These are phyloP conservation scores for Aegilops speltoides DNA, from an alignment of 176 grass and related monocot genomes.

Conservation along the genomic window DNA sequence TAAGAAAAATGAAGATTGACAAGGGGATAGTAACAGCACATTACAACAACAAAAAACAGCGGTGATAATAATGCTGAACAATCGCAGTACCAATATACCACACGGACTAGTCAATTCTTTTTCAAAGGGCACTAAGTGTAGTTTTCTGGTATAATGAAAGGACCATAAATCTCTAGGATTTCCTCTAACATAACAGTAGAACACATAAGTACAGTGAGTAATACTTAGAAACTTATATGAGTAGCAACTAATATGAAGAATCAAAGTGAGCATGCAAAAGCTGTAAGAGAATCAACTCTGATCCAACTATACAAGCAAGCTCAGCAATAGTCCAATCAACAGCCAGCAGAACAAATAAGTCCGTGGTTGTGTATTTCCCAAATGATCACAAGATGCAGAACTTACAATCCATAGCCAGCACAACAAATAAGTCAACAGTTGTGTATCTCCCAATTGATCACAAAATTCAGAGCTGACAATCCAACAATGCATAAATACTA, in stretches of 20 bases:
- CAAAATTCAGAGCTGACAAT: not conserved
- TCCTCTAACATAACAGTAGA: not conserved
- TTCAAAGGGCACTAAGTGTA: not conserved
- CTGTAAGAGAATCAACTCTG: not conserved
- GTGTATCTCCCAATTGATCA: not conserved
- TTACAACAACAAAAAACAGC: constrained; percentile 7
- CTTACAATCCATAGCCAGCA: not conserved
- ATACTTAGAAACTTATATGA: not conserved
- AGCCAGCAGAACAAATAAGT: not conserved
- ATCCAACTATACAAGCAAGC: constrained; percentile 20
- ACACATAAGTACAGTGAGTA: not conserved
- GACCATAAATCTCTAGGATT: not conserved
- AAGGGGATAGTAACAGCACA: not conserved
- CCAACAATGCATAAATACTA: not conserved
- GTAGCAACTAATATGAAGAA: not conserved
- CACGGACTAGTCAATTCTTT: not conserved
- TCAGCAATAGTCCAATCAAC: constrained; percentile 4
- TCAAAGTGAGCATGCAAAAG: not conserved
- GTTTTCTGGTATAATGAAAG: not conserved
- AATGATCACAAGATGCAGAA: not conserved
- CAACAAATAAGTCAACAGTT: not conserved
- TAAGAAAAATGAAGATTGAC: not conserved
- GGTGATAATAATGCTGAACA: not conserved
- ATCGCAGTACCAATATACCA: not conserved
- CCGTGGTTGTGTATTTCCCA: not conserved